Conservation (phyloP, 2,329 filamentous ascomycete genomes). For the Diaporthe longicolla region DNA sequence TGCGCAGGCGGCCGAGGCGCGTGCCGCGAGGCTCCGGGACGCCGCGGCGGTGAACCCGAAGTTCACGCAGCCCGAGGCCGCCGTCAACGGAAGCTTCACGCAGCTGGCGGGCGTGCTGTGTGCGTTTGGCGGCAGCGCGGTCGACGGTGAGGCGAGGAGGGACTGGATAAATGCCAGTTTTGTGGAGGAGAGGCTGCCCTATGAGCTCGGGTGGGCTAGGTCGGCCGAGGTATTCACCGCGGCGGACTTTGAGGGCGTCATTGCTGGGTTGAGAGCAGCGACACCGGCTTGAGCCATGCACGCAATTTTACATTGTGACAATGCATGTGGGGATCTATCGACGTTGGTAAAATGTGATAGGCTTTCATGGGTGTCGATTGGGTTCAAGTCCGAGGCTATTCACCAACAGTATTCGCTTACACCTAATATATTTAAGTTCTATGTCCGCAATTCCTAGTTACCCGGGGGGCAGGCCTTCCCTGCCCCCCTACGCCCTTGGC, state of each 20-base stretch:
- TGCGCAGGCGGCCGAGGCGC: conserved; percentile 27
- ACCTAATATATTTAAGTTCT: not conserved
- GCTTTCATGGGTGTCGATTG: not conserved
- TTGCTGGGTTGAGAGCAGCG: conserved; percentile 10
- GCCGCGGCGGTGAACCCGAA: conserved; percentile 30
- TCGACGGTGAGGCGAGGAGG: conserved; percentile 5
- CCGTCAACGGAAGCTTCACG: conserved; percentile 5
- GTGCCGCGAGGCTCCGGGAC: conserved; percentile 26
- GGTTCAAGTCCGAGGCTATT: not conserved
- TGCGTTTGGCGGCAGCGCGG: conserved; percentile 12
- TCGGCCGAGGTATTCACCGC: not conserved
- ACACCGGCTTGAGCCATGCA: not conserved
- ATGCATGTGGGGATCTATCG: not conserved
- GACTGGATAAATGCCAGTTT: conserved; percentile 14
- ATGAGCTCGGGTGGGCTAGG: conserved; percentile 4
- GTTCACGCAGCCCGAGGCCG: conserved; percentile 27
- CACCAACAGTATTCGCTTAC: not conserved
- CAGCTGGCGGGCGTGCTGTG: conserved; percentile 25
- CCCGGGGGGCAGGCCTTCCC: too few species aligned
- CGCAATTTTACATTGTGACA: not conserved
- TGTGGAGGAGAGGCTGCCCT: conserved; percentile 18
- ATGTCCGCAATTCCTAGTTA: not conserved
- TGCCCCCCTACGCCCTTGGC: too few species aligned
- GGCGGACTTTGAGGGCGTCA: conserved; percentile 11
- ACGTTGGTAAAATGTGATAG: not conserved